phyloP scores from a whole-genome alignment of 441 rosid genomes.

The Brassica balearica region DNA sequence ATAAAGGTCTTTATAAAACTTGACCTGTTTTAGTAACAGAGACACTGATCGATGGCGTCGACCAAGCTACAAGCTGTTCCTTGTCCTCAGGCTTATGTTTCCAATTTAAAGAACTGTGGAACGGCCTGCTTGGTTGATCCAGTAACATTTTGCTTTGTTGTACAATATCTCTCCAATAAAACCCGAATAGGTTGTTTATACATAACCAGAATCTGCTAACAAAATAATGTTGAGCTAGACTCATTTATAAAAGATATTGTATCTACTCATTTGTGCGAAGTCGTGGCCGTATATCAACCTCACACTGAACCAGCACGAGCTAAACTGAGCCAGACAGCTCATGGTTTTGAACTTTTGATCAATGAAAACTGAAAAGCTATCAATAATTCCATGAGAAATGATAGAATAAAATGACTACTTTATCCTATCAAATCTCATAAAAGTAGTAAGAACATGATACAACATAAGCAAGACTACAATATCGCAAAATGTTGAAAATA shows the following conservation, averaged over 20 bases:
- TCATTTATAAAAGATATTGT: background rate
- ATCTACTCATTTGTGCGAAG: too few relatives aligned
- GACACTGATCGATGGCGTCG: conserved; percentile 53
- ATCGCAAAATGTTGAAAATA: conserved; percentile 18
- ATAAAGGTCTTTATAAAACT: conserved; percentile 60
- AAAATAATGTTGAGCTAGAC: conserved; percentile 12
- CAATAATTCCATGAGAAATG: too few relatives aligned
- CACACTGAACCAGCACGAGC: too few relatives aligned
- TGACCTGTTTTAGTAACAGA: conserved; percentile 54
- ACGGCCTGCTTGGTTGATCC: conserved; percentile 54
- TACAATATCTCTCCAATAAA: conserved; percentile 15
- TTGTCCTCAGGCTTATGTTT: conserved; percentile 59
- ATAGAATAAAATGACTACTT: too few relatives aligned
- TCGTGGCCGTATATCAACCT: too few relatives aligned
- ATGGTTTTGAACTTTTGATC: too few relatives aligned
- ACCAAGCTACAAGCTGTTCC: conserved; percentile 62
- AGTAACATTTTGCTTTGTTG: conserved; percentile 31
- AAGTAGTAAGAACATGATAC: too few relatives aligned
- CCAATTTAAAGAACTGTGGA: conserved; percentile 69
- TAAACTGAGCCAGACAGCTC: too few relatives aligned
- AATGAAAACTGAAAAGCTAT: too few relatives aligned
- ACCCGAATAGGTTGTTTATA: conserved; percentile 28
- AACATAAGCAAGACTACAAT: too few relatives aligned
- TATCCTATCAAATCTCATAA: too few relatives aligned
- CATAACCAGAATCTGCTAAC: conserved; percentile 19